Percentiles rank a stretch among this genome's conserved stretches.
Evolutionary conservation across 2,329 filamentous ascomycete species (phyloP).

Genomic region (Scedosporium aurantiacum): DNA sequence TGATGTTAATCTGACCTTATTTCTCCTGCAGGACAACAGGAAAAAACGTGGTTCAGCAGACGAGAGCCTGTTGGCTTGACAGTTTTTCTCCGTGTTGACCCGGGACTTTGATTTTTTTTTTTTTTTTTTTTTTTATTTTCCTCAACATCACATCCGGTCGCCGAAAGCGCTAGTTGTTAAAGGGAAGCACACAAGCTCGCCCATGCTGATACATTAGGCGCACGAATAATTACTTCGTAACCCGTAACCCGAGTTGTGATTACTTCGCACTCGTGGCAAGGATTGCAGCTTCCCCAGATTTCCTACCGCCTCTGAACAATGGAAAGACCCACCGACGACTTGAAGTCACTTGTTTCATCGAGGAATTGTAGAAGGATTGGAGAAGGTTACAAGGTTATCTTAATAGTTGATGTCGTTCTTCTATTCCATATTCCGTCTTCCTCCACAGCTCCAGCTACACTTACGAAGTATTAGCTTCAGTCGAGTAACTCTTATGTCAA

Average conservation of each 20-base stretch:
- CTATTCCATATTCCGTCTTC: too few relatives aligned
- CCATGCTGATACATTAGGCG: too few relatives aligned
- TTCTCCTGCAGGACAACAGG: background rate
- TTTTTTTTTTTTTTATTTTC: background rate
- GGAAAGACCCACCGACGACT: background rate
- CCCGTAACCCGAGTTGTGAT: too few relatives aligned
- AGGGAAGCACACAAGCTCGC: too few relatives aligned
- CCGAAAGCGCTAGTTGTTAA: background rate
- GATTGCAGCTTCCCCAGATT: background rate
- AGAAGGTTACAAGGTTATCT: background rate
- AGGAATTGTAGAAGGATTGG: background rate
- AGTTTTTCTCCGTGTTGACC: background rate
- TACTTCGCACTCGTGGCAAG: background rate
- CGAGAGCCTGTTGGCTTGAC: background rate
- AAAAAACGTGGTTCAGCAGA: background rate
- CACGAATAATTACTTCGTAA: too few relatives aligned
- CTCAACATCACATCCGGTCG: background rate
- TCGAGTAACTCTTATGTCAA: too few relatives aligned
- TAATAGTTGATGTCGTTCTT: background rate
- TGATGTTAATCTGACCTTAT: conserved; percentile 1
- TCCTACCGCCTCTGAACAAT: background rate
- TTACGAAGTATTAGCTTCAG: too few relatives aligned
- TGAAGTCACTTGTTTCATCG: background rate
- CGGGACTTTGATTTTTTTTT: background rate
- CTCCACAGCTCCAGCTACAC: too few relatives aligned